phyloP scores from a whole-genome alignment of 768 basidiomycete species.

The Hirschioporus abietinus region DNA sequence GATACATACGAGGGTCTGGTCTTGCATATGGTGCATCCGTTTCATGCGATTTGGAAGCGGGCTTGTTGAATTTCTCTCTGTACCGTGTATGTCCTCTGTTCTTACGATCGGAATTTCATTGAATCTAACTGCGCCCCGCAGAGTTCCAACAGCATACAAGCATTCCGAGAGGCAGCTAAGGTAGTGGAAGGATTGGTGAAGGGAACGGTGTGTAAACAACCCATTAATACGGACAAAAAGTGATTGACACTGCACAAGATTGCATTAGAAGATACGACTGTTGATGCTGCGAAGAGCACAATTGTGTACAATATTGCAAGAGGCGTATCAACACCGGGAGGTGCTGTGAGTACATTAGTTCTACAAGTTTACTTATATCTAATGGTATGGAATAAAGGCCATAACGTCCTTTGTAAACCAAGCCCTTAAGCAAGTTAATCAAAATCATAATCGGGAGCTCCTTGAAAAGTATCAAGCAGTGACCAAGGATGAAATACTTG shows the following conservation, averaged over 20 bases:
- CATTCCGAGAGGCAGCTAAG: conserved; percentile 73
- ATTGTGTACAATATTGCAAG: conserved; percentile 82
- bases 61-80: conserved; percentile 67
- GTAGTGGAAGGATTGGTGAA: conserved; percentile 78
- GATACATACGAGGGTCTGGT: conserved; percentile 89
- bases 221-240: conserved; percentile 2
- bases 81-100: conserved; percentile 57
- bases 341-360: conserved; percentile 57
- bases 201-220: conserved; percentile 41
- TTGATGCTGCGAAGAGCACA: conserved; percentile 90
- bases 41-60: conserved; percentile 70
- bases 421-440: conserved; percentile 78
- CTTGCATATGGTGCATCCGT: conserved; percentile 90
- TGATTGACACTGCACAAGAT: conserved; percentile 43
- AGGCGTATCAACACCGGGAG: conserved; percentile 77
- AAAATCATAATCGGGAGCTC: conserved; percentile 69
- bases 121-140: conserved; percentile 21
- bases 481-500: conserved; percentile 71
- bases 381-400: conserved; percentile 44
- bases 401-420: conserved; percentile 83
- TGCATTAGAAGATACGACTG: conserved; percentile 66
- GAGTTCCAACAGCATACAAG: conserved; percentile 77
- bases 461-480: conserved; percentile 76
- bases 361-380: not conserved
- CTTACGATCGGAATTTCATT: not conserved